A percentile compares a stretch with the other conserved stretches of the same genome.
Evolutionary conservation across 768 basidiomycete species (phyloP).

Genomic region (Russula griseocarnosa): DNA sequence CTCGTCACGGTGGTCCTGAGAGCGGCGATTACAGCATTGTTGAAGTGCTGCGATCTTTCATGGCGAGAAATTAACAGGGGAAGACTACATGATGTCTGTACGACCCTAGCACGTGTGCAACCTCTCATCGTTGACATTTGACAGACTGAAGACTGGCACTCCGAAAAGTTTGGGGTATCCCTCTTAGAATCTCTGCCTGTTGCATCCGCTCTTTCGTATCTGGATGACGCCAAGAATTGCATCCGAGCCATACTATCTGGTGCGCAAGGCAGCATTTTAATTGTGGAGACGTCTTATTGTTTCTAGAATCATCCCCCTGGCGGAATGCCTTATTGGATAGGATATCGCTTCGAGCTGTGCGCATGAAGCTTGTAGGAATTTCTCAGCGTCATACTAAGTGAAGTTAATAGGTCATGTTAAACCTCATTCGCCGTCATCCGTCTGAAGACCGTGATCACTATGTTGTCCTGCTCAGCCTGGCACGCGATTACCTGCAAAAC

Average conservation of each 20-base stretch:
- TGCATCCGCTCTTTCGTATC: conserved; percentile 45
- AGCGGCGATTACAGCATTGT: conserved; percentile 58
- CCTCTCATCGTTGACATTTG: conserved; percentile 25
- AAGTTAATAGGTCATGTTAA: conserved; percentile 43
- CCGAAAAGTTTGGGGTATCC: conserved; percentile 81
- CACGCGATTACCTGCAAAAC: conserved; percentile 41
- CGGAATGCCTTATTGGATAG: conserved; percentile 23
- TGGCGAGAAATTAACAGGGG: conserved; percentile 82
- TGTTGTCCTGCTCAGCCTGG: conserved; percentile 38
- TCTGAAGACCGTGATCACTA: conserved; percentile 40
- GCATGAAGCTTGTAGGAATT: background rate
- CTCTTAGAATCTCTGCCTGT: conserved; percentile 63
- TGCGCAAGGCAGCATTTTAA: background rate
- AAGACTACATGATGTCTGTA: conserved; percentile 65
- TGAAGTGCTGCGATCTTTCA: conserved; percentile 77
- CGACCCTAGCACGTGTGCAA: conserved; percentile 10
- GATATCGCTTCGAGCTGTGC: conserved; percentile 24
- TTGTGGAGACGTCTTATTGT: background rate
- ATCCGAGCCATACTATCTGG: conserved; percentile 35
- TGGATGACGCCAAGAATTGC: conserved; percentile 65
- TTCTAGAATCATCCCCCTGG: conserved; percentile 24
- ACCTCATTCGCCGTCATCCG: conserved; percentile 46
- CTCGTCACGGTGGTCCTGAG: conserved; percentile 67
- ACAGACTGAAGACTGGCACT: conserved; percentile 85
- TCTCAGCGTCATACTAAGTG: background rate